Evolutionary conservation across 169 alveolate genomes (phyloP), one percentile per base, ranked within the genome.

Genomic region (Plasmodium billcollinsi): DNA sequence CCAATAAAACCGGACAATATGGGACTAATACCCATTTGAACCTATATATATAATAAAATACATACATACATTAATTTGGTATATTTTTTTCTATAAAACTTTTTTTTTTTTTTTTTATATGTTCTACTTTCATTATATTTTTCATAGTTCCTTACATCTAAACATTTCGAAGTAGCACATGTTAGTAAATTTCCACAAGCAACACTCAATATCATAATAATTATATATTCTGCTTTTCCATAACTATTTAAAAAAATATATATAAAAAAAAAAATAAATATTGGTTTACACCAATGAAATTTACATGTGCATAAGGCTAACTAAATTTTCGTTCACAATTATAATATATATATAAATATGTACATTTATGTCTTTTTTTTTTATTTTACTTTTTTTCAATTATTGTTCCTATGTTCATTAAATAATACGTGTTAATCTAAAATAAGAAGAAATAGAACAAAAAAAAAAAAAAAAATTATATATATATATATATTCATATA

Each of bases 1-100:
- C 90, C 90, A 61, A 69, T 56, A 59, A 80, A 67, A 39, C 90
- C 90, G 0, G 67, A 66, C 18, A 80, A 8, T 11, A 80, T 80
- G 1, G 90, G 24, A 11, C 83, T 69, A 20, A 69, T 80, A 29
- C 90, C 90, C 80, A 80, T 54, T 54, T 80, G 56, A 29, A 56
- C 43, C 90, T 80, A 45, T 54, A 61, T 33, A 75, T 45, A 66
- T 12, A 66, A 14, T 2, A 70, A 11, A 8, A 47, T 47, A 15
- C 20, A 18, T 15, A 67, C 7, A 69, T 20, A 45, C 14, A 39
- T 18, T 15, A 18, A 49, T 70, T 67, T 14, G 45, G 29, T 4
- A 61, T 11, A 61, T 71, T 14, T 12, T 18, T 20, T 26, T 14
- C 8, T 29, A 11, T 3, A 20, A 45, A 7, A 21, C n/a, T 1